Conservation (phyloP, 208 protist species). For the Naegleria gruberi region DNA sequence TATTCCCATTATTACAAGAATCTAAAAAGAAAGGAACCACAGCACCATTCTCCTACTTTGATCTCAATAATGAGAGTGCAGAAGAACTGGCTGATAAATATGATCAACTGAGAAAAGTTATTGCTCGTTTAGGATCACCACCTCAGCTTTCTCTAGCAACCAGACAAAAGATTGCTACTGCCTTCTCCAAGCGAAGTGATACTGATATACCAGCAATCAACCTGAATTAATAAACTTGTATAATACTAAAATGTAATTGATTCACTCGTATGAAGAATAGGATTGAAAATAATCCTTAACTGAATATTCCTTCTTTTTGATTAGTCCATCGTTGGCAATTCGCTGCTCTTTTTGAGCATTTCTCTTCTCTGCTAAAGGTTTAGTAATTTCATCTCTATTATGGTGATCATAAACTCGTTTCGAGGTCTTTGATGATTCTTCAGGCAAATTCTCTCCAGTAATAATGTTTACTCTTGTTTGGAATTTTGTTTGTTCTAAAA, state of each 20-base stretch:
- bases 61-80: background rate
- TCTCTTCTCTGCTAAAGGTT: background rate
- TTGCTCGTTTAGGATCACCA: background rate
- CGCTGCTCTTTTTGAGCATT: background rate
- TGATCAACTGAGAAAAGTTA: background rate
- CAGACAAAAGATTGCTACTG: background rate
- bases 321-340: background rate
- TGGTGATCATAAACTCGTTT: background rate
- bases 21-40: background rate
- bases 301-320: background rate
- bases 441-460: background rate
- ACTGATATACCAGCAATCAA: background rate
- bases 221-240: background rate
- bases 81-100: background rate
- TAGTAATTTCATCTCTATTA: background rate
- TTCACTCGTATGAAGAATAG: background rate
- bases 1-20: background rate
- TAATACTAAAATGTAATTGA: background rate
- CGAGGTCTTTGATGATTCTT: background rate
- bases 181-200: background rate
- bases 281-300: background rate
- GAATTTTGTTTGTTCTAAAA: background rate
- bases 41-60: background rate
- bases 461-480: background rate
- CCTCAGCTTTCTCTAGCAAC: background rate